Evolutionary conservation across 169 alveolate species (phyloP).

Genomic region (Plasmodium relictum): DNA sequence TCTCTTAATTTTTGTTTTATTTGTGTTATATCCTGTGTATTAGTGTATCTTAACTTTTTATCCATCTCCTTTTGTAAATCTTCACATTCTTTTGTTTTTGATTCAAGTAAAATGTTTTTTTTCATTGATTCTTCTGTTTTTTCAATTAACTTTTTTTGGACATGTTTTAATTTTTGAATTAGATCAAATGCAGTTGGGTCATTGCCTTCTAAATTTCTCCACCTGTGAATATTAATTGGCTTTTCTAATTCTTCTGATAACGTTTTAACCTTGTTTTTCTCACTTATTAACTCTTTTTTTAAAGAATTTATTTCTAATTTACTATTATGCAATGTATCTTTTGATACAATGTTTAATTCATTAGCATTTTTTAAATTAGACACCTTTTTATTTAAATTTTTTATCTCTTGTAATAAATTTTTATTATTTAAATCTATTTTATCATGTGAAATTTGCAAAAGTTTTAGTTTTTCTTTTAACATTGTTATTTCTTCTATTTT

Average conservation of each 20-base stretch:
- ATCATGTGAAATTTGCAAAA: conserved; percentile 87
- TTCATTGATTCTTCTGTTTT: conserved; percentile 71
- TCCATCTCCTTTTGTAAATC: conserved; percentile 43
- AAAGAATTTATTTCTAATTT: conserved; percentile 86
- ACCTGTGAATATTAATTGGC: conserved; percentile 93
- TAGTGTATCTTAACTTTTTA: conserved; percentile 3
- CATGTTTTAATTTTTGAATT: conserved; percentile 63
- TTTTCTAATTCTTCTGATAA: conserved; percentile 94
- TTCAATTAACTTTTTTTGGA: conserved; percentile 68
- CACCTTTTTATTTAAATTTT: conserved; percentile 81
- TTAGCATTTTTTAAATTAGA: conserved; percentile 86
- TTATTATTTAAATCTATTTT: conserved; percentile 89
- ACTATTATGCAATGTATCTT: conserved; percentile 87
- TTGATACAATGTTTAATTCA: conserved; percentile 88
- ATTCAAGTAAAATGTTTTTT: conserved; percentile 33
- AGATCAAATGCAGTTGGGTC: conserved; percentile 75
- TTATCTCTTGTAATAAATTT: conserved; percentile 84
- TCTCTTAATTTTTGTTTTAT: conserved; percentile 44
- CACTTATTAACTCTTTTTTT: conserved; percentile 81
- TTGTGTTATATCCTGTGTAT: conserved; percentile 38
- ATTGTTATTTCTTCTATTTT: conserved; percentile 89
- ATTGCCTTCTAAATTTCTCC: conserved; percentile 73
- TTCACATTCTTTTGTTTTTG: conserved; percentile 63
- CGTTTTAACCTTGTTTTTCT: conserved; percentile 93
- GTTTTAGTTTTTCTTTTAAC: conserved; percentile 91